Conservation (phyloP, 768 basidiomycete species). For the Boletellus ananas region DNA sequence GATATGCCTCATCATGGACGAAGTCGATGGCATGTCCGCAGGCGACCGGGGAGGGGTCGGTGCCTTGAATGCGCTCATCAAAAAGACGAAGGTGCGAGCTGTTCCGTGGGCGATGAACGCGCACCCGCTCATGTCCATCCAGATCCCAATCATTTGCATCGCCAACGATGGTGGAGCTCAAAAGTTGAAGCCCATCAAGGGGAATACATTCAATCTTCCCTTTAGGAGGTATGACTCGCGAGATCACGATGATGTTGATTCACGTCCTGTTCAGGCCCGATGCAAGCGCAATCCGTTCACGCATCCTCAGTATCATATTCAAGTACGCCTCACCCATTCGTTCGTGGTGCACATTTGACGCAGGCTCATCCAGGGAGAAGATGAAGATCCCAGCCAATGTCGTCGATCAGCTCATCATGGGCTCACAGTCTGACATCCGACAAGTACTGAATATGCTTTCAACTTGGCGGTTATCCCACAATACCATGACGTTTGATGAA, state of each 20-base stretch:
- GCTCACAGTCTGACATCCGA: conserved; percentile 93
- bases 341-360: not conserved
- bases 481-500: conserved; percentile 86
- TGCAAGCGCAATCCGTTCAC: conserved; percentile 70
- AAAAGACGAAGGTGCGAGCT: conserved; percentile 74
- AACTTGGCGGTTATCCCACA: conserved; percentile 86
- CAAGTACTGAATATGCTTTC: conserved; percentile 98
- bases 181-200: conserved; percentile 83
- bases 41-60: conserved; percentile 97
- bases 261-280: conserved; percentile 55
- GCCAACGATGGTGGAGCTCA: conserved; percentile 86
- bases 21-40: conserved; percentile 98
- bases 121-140: not conserved
- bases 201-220: conserved; percentile 67
- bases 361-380: conserved; percentile 60
- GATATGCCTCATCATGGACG: conserved; percentile 96
- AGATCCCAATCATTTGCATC: conserved; percentile 98
- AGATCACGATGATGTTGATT: not conserved
- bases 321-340: conserved; percentile 53
- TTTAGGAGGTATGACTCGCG: conserved; percentile 64
- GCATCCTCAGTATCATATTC: conserved; percentile 83
- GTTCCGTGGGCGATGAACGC: too few relatives aligned
- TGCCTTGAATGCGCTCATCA: conserved; percentile 86
- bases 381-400: conserved; percentile 91
- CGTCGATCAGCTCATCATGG: conserved; percentile 83